Evolutionary conservation across 805 yeast genomes (phyloP).

Genomic region (Dipodascopsis uninucleata): DNA sequence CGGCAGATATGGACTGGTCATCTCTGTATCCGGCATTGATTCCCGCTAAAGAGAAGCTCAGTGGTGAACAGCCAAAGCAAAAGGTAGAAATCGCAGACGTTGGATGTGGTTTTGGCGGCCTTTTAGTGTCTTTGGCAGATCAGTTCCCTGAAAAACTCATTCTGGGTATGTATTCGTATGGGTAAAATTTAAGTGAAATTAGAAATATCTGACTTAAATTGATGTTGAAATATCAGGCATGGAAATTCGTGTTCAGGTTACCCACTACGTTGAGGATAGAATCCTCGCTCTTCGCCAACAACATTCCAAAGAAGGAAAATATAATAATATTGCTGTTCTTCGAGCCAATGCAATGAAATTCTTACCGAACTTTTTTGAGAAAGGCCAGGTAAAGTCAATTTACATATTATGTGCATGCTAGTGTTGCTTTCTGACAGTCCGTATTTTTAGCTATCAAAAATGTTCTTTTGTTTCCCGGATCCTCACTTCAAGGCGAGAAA

Average conservation of each 20-base stretch:
- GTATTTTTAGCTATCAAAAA: slow-evolving; percentile 54
- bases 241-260: slow-evolving; percentile 97
- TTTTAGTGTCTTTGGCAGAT: slow-evolving; percentile 74
- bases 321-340: slow-evolving; percentile 82
- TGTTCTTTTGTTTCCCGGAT: slow-evolving; percentile 99
- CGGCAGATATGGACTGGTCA: slow-evolving; percentile 84
- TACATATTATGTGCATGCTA: not conserved
- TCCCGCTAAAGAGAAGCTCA: slow-evolving; percentile 28
- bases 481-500: slow-evolving; percentile 97
- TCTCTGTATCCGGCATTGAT: slow-evolving; percentile 63
- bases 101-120: slow-evolving; percentile 97
- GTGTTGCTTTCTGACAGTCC: not conserved
- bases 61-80: slow-evolving; percentile 35
- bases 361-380: slow-evolving; percentile 84
- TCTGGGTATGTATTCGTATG: slow-evolving; percentile 56
- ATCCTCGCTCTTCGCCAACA: slow-evolving; percentile 80
- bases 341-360: slow-evolving; percentile 98
- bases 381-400: slow-evolving; percentile 56
- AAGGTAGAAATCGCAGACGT: slow-evolving; percentile 87
- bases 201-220: not conserved
- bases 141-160: slow-evolving; percentile 69
- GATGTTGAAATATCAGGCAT: slow-evolving; percentile 38
- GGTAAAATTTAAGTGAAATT: not conserved
- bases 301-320: slow-evolving; percentile 43
- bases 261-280: slow-evolving; percentile 93